Evolutionary conservation across 78 protist species (phyloP), one percentile per base, ranked within the genome.

Genomic region (Chrysochromulina parva): DNA sequence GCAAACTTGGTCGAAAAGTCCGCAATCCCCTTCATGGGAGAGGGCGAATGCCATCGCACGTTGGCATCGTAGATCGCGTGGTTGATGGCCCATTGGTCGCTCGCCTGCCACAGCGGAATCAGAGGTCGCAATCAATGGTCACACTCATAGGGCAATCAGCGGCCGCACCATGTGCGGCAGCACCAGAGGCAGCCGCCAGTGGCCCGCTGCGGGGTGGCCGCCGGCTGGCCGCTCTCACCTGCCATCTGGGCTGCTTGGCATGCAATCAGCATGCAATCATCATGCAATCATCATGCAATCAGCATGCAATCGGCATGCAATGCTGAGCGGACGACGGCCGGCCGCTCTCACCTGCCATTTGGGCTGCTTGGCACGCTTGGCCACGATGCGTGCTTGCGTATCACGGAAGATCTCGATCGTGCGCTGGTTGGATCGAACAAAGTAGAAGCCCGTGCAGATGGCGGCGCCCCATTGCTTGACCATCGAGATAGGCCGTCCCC

Each of bases 381-480:
- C 55, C 13, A 55, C 82, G 19, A 74, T 74, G 11, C 38, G 9
- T 58, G 48, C 38, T 2, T 74, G 82, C 58, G 82, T 74, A 4
- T 48, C 13, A n/a, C 82, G 82, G 82, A 74, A 74, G 82, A 74
- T 74, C 38, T 11, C 55, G 24, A 74, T n/a, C 14, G 9, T 74
- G 57, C 14, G 28, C 58, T 58, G 13, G 14, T 11, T 74, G 19
- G 53, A 4, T 1, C 82, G 82, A 3, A 74, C 55, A 48, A 74
- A 74, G 55, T 74, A 74, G 82, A 74, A 74, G 50, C 82, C 82
- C 14, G 82, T 74, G 55, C 82, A 74, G 50, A 74, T 74, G 55
- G 57, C 82, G 26, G 82, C 82, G 57, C 82, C 82, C 82, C 82
- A 74, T 55, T 74, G 38, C 82, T 74, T 74, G 57, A 74, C 82